Conservation (phyloP, 139 green algal genomes). For the Asterochloris sp. region DNA sequence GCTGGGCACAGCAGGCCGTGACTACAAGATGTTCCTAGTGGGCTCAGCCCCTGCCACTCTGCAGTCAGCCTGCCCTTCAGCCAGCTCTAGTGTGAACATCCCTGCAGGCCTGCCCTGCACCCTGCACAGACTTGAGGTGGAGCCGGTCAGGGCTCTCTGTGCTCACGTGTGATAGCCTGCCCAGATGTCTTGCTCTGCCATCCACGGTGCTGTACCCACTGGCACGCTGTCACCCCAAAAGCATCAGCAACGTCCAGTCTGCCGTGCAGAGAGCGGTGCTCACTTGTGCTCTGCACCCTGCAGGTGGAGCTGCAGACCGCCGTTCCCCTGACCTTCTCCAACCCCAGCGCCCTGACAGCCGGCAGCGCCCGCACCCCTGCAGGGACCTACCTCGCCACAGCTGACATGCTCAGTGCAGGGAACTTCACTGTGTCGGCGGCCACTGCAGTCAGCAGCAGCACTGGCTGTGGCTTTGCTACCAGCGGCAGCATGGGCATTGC, state of each 20-base stretch:
- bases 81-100: too few species aligned
- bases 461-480: neutral
- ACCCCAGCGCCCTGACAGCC: neutral
- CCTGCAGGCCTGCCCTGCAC: too few species aligned
- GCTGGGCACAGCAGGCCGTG: too few species aligned
- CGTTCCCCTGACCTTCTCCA: conserved; percentile 3
- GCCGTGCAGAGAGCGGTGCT: neutral
- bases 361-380: neutral
- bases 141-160: too few species aligned
- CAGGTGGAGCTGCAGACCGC: conserved; percentile 10
- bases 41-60: too few species aligned
- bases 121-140: too few species aligned
- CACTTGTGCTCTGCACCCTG: neutral
- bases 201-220: neutral
- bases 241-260: neutral
- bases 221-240: neutral
- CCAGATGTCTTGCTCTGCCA: too few species aligned
- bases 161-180: too few species aligned
- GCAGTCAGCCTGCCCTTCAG: too few species aligned
- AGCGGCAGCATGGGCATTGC: neutral
- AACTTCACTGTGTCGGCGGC: neutral
- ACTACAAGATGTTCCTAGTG: too few species aligned
- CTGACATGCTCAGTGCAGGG: conserved; percentile 1
- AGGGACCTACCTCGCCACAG: conserved; percentile 11
- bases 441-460: neutral